A percentile compares a stretch with the other conserved stretches of the same genome.
phyloP scores from a whole-genome alignment of 306 rosid species.

The Mimosa bimucronata region DNA sequence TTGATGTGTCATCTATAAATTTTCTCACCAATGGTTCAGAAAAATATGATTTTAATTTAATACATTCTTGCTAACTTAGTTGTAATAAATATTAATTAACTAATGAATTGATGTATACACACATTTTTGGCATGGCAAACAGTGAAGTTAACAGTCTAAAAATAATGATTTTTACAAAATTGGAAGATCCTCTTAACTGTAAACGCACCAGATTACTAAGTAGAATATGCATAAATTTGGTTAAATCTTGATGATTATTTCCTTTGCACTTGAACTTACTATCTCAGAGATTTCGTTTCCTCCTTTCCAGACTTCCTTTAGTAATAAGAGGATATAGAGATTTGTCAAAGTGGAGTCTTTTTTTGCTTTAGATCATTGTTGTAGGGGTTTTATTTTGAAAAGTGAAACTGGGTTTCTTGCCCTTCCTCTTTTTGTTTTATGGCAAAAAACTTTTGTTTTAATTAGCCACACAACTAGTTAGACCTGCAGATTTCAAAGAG shows the following conservation, averaged over 20 bases:
- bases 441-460: background rate
- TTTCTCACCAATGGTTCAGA: background rate
- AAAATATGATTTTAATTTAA: too few relatives aligned
- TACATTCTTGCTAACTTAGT: background rate
- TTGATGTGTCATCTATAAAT: background rate
- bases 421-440: background rate
- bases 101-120: background rate
- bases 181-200: too few relatives aligned
- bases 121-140: background rate
- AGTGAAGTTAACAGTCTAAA: too few relatives aligned
- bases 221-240: too few relatives aligned
- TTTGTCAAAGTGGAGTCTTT: background rate
- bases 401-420: background rate
- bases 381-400: background rate
- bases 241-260: too few relatives aligned
- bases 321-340: background rate
- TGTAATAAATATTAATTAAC: background rate
- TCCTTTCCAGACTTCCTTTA: background rate
- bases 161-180: too few relatives aligned
- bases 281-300: too few relatives aligned
- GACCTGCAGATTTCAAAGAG: background rate
- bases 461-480: background rate
- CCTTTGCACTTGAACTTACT: background rate
- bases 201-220: too few relatives aligned
- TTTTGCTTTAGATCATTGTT: background rate